phyloP scores from a whole-genome alignment of 805 yeast genomes.

The Alloascoidea hylecoeti region DNA sequence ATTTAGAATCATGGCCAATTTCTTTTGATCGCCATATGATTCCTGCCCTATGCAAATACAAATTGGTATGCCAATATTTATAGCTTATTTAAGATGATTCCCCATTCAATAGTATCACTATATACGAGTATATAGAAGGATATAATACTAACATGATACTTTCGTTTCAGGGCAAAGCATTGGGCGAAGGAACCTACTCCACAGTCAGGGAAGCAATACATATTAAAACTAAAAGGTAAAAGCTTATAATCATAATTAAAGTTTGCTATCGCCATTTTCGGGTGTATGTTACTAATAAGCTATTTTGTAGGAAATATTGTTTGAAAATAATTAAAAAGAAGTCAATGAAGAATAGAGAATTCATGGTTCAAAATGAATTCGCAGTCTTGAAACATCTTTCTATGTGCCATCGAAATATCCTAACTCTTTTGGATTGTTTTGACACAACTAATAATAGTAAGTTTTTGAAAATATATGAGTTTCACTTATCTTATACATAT shows the following conservation, averaged over 20 bases:
- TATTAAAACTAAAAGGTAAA: constrained; percentile 20
- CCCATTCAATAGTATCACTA: too few species aligned
- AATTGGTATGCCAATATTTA: neutral
- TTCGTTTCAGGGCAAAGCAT: constrained; percentile 16
- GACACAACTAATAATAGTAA: constrained; percentile 45
- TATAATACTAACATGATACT: too few species aligned
- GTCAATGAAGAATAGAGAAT: constrained; percentile 38
- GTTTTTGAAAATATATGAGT: constrained; percentile 4
- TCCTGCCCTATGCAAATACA: neutral
- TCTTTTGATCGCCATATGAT: neutral
- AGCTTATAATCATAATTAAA: neutral
- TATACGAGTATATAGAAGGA: too few species aligned
- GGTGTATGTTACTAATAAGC: too few species aligned
- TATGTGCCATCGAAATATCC: constrained; percentile 35
- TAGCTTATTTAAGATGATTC: too few species aligned
- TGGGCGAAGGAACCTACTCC: constrained; percentile 28
- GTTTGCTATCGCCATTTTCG: constrained; percentile 16
- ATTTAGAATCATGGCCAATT: neutral
- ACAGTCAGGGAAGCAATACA: constrained; percentile 27
- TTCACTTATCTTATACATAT: too few species aligned
- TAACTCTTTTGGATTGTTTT: constrained; percentile 54
- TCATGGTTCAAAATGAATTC: constrained; percentile 41
- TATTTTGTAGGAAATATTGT: constrained; percentile 36
- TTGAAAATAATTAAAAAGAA: constrained; percentile 37
- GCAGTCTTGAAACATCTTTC: constrained; percentile 36